Percentiles rank a stretch among this genome's conserved stretches.
Conservation (phyloP, 306 rosid species). For the Sechiopsis laciniata region DNA sequence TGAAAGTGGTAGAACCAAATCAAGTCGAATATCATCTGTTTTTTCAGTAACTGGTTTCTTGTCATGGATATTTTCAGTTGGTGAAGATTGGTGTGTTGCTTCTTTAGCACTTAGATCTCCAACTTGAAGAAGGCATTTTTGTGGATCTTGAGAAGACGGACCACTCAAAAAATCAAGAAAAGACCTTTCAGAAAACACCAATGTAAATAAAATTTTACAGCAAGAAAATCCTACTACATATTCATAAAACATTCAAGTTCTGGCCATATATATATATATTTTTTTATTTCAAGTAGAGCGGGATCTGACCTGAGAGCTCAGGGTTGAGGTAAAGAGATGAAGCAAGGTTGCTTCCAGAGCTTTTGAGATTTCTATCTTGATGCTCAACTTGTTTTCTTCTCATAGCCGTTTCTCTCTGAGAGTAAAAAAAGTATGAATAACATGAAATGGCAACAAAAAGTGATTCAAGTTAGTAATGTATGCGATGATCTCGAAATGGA, state of each 20-base stretch:
- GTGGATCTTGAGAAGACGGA: conserved; percentile 61
- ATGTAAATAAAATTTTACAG: conserved; percentile 33
- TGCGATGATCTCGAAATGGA: not conserved
- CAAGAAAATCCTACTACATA: conserved; percentile 15
- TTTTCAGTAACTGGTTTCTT: conserved; percentile 25
- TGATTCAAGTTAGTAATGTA: not conserved
- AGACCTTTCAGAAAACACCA: conserved; percentile 32
- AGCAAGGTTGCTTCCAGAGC: conserved; percentile 28
- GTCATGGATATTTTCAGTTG: conserved; percentile 21
- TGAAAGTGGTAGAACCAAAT: conserved; percentile 28
- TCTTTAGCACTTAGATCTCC: conserved; percentile 34
- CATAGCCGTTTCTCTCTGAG: conserved; percentile 45
- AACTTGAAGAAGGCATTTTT: conserved; percentile 33
- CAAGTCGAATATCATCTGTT: conserved; percentile 26
- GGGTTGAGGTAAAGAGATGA: conserved; percentile 32
- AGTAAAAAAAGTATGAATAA: not conserved
- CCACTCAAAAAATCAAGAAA: conserved; percentile 56
- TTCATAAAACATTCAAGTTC: not conserved
- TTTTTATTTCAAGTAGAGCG: conserved; percentile 29
- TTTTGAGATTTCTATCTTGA: conserved; percentile 29
- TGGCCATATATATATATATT: not conserved
- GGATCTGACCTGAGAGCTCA: conserved; percentile 78
- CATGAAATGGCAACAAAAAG: not conserved
- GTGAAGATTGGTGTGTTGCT: conserved; percentile 9
- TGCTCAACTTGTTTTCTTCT: conserved; percentile 67